phyloP scores from a whole-genome alignment of 2,329 filamentous ascomycete species.

The Phyllosticta citribraziliensis region DNA sequence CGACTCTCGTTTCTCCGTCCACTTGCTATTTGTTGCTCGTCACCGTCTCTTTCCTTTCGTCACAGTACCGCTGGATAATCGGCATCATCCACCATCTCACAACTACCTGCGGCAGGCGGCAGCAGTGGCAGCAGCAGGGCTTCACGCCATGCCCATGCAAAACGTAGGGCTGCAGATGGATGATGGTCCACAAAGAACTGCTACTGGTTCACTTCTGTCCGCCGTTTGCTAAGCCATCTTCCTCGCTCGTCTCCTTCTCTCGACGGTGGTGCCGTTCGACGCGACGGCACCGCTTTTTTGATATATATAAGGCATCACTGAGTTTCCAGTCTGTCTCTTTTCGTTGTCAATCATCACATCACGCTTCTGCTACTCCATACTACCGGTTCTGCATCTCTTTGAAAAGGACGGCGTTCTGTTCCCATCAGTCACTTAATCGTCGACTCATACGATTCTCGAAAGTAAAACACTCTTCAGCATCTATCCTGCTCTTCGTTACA shows the following conservation, averaged over 20 bases:
- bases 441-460: not conserved
- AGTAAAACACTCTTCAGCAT: not conserved
- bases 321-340: too few species aligned
- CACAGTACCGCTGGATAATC: not conserved
- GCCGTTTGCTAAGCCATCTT: not conserved
- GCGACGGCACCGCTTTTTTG: too few species aligned
- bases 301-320: too few species aligned
- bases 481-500: not conserved
- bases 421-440: not conserved
- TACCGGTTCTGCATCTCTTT: too few species aligned
- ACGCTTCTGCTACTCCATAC: too few species aligned
- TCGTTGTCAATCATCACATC: too few species aligned
- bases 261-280: not conserved
- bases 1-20: not conserved
- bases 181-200: not conserved
- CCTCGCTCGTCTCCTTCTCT: not conserved
- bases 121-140: not conserved
- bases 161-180: constrained; percentile 7
- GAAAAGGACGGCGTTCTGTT: too few species aligned
- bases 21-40: not conserved
- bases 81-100: not conserved
- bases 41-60: not conserved
- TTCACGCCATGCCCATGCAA: not conserved
- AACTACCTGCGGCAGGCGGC: not conserved
- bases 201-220: not conserved